A percentile compares a stretch with the other conserved stretches of the same genome.
phyloP scores from a whole-genome alignment of 352 stramenopile species.

The Lagenidium sp. region DNA sequence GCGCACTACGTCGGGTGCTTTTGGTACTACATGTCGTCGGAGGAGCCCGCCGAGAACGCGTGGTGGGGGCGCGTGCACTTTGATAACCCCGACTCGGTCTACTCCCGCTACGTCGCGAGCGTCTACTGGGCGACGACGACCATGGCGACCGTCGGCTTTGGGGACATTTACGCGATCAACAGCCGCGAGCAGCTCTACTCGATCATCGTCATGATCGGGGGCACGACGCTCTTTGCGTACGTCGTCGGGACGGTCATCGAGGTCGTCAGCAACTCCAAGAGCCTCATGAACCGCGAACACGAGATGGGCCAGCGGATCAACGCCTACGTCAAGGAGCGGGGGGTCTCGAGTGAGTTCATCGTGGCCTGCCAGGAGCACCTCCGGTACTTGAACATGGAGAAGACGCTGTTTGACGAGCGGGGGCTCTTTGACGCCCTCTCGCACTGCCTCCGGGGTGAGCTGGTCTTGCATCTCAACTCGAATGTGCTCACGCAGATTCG shows the following conservation, averaged over 20 bases:
- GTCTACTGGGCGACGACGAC: conserved; percentile 84
- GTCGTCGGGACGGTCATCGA: conserved; percentile 78
- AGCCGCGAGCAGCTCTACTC: conserved; percentile 61
- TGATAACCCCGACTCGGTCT: conserved; percentile 35
- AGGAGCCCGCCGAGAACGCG: conserved; percentile 21
- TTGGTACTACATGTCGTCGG: conserved; percentile 73
- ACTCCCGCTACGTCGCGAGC: conserved; percentile 72
- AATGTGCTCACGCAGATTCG: conserved; percentile 49
- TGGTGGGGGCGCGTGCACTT: conserved; percentile 56
- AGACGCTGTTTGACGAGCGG: conserved; percentile 58
- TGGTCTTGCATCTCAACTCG: conserved; percentile 57
- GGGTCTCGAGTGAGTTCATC: conserved; percentile 58
- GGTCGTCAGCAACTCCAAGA: conserved; percentile 73
- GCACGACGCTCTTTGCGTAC: conserved; percentile 76
- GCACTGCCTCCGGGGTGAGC: conserved; percentile 51
- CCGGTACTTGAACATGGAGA: conserved; percentile 56
- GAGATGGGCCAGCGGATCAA: conserved; percentile 62
- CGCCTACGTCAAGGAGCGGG: conserved; percentile 73
- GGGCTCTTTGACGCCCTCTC: conserved; percentile 55
- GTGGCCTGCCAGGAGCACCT: conserved; percentile 67
- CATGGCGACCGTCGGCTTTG: conserved; percentile 84
- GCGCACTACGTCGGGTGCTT: conserved; percentile 78
- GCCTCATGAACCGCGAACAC: conserved; percentile 61
- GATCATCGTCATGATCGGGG: conserved; percentile 77
- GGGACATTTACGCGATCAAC: conserved; percentile 73